These are phyloP conservation scores for Fimicolochytrium jonesii DNA, from an alignment of 192 early-diverging fungal species.

Conservation along the genomic window DNA sequence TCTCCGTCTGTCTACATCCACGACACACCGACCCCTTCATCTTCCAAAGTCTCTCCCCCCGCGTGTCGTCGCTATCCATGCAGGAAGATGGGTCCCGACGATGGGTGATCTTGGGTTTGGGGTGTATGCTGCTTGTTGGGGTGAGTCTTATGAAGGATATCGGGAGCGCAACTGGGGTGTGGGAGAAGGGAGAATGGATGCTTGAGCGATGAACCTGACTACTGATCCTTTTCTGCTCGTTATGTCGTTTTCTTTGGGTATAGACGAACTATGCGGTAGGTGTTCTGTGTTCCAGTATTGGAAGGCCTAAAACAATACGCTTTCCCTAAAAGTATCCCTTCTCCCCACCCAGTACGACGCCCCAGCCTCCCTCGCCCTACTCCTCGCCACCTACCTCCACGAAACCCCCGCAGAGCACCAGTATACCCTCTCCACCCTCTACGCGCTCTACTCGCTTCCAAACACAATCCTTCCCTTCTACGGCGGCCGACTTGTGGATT, in stretches of 20 bases:
- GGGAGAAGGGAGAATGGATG: too few relatives aligned
- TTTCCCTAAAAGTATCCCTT: too few relatives aligned
- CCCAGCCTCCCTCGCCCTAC: constrained; percentile 40
- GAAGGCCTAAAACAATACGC: too few relatives aligned
- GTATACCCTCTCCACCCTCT: constrained; percentile 43
- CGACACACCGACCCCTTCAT: too few relatives aligned
- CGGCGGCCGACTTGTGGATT: constrained; percentile 49
- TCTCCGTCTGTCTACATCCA: too few relatives aligned
- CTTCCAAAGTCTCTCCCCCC: too few relatives aligned
- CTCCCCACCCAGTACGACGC: too few relatives aligned
- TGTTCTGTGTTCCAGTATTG: too few relatives aligned
- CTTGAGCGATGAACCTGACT: not conserved
- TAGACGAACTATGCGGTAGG: constrained; percentile 3
- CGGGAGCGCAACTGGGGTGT: too few relatives aligned
- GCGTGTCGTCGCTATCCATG: too few relatives aligned
- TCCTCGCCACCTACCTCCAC: constrained; percentile 29
- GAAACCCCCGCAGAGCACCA: constrained; percentile 32
- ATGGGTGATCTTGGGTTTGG: not conserved
- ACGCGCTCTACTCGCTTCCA: constrained; percentile 55
- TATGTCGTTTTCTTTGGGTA: not conserved
- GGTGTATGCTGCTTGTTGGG: not conserved
- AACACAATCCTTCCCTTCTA: constrained; percentile 59
- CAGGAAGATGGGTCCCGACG: too few relatives aligned
- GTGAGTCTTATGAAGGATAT: not conserved
- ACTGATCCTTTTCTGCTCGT: not conserved